These are phyloP conservation scores for Leptodermis oblonga DNA, from an alignment of 257 asterid species.

Conservation along the genomic window DNA sequence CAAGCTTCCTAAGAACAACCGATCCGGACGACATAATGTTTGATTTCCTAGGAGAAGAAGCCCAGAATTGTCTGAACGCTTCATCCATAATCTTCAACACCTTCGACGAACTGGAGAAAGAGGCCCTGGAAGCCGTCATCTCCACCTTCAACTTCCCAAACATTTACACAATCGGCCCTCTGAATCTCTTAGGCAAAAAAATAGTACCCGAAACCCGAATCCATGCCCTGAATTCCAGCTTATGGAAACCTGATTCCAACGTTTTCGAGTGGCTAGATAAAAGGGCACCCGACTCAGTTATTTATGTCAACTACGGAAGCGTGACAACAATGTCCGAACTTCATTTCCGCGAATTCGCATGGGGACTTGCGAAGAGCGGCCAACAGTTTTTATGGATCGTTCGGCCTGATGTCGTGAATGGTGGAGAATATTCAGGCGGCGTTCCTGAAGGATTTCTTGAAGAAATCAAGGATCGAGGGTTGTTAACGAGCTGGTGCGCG, in stretches of 20 bases:
- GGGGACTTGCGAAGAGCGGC: slow-evolving; percentile 48
- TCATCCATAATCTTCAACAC: slow-evolving; percentile 50
- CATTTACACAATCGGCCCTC: slow-evolving; percentile 49
- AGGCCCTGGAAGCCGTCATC: slow-evolving; percentile 28
- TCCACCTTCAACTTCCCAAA: slow-evolving; percentile 37
- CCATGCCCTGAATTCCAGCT: slow-evolving; percentile 32
- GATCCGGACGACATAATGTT: slow-evolving; percentile 61
- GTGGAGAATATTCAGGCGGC: slow-evolving; percentile 16
- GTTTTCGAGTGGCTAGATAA: slow-evolving; percentile 45
- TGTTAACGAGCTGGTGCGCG: slow-evolving; percentile 38
- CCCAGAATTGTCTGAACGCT: slow-evolving; percentile 34
- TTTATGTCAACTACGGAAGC: slow-evolving; percentile 55
- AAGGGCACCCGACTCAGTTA: slow-evolving; percentile 31
- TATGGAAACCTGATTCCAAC: slow-evolving; percentile 31
- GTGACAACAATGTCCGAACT: slow-evolving; percentile 40
- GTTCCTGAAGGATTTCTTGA: slow-evolving; percentile 33
- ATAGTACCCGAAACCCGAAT: slow-evolving; percentile 17
- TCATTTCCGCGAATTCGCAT: slow-evolving; percentile 47
- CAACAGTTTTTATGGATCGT: slow-evolving; percentile 52
- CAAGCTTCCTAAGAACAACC: slow-evolving; percentile 42
- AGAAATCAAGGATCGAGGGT: slow-evolving; percentile 42
- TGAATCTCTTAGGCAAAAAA: slow-evolving; percentile 25
- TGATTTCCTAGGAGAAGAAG: slow-evolving; percentile 44
- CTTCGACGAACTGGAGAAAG: slow-evolving; percentile 38
- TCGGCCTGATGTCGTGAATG: slow-evolving; percentile 44